A percentile compares a stretch with the other conserved stretches of the same genome.
Evolutionary conservation across 768 basidiomycete genomes (phyloP).

Genomic region (Tremella yokohamensis): DNA sequence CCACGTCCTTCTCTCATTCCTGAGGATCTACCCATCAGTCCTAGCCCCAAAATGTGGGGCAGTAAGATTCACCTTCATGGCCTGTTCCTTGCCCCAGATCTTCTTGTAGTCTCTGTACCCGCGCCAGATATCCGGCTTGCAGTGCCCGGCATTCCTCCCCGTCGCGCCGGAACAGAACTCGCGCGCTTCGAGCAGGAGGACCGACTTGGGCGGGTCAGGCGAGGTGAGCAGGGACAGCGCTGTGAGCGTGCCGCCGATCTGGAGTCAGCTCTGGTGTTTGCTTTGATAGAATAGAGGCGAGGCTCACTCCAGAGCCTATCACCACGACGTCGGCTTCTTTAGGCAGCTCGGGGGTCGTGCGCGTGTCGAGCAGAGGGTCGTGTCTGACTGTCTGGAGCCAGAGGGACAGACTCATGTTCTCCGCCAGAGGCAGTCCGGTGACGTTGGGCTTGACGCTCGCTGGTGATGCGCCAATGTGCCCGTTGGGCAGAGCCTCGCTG

Average conservation of each 20-base stretch:
- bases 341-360: slow-evolving; percentile 12
- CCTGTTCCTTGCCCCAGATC: slow-evolving; percentile 20
- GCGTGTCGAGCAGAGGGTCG: slow-evolving; percentile 12
- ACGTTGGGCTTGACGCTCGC: background rate
- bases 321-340: slow-evolving; percentile 11
- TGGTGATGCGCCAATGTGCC: no score
- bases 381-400: slow-evolving; percentile 13
- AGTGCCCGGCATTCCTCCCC: slow-evolving; percentile 24
- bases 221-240: slow-evolving; percentile 9
- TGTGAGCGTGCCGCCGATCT: slow-evolving; percentile 14
- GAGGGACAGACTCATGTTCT: slow-evolving; percentile 16
- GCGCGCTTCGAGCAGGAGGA: slow-evolving; percentile 14
- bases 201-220: slow-evolving; percentile 9
- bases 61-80: slow-evolving; percentile 19
- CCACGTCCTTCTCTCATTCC: slow-evolving; percentile 35
- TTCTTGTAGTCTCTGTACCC: slow-evolving; percentile 27
- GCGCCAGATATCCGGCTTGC: slow-evolving; percentile 22
- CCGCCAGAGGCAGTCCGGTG: slow-evolving; percentile 9
- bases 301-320: slow-evolving; percentile 16
- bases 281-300: background rate
- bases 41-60: background rate
- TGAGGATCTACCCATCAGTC: slow-evolving; percentile 13
- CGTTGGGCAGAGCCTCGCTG: no score
- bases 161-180: slow-evolving; percentile 19
- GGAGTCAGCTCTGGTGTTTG: background rate